A percentile compares a stretch with the other conserved stretches of the same genome.
These are phyloP conservation scores for Spizellomyces punctatus DNA, from an alignment of 192 early-diverging fungal species.

Conservation along the genomic window DNA sequence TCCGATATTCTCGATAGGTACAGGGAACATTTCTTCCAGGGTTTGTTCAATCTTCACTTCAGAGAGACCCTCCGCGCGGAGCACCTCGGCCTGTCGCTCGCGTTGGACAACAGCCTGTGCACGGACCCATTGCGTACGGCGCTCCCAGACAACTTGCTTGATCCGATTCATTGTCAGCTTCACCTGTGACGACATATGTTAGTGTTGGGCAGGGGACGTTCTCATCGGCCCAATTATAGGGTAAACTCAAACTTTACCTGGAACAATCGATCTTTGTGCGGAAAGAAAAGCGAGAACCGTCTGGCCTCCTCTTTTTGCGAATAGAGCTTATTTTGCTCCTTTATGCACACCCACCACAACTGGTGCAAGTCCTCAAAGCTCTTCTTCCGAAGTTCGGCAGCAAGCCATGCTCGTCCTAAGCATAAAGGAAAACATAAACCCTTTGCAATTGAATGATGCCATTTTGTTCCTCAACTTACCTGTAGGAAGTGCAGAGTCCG, in stretches of 20 bases:
- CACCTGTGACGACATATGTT: slow-evolving; percentile 28
- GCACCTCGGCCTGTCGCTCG: slow-evolving; percentile 13
- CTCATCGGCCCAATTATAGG: not conserved
- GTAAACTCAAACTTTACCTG: slow-evolving; percentile 25
- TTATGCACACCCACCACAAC: slow-evolving; percentile 81
- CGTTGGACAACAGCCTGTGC: slow-evolving; percentile 45
- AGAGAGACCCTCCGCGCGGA: slow-evolving; percentile 12
- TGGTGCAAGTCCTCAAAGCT: slow-evolving; percentile 96
- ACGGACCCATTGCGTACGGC: slow-evolving; percentile 43
- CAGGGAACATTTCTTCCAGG: slow-evolving; percentile 29
- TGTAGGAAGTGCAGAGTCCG: slow-evolving; percentile 37
- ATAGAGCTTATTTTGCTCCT: slow-evolving; percentile 54
- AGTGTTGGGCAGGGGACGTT: slow-evolving; percentile 7
- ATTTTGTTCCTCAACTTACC: slow-evolving; percentile 17
- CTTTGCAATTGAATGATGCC: not conserved
- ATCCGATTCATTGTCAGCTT: slow-evolving; percentile 54
- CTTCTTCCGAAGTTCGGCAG: slow-evolving; percentile 87
- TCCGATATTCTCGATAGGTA: slow-evolving; percentile 18
- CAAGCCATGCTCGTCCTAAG: slow-evolving; percentile 84
- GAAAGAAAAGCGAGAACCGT: slow-evolving; percentile 50
- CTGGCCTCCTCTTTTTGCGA: slow-evolving; percentile 53
- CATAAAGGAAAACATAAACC: not conserved
- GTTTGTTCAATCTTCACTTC: slow-evolving; percentile 8
- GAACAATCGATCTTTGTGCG: slow-evolving; percentile 42
- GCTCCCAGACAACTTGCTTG: slow-evolving; percentile 55